Evolutionary conservation across 2,329 filamentous ascomycete genomes (phyloP), one percentile per base, ranked within the genome.

Genomic region (Fusarium austroafricanum): DNA sequence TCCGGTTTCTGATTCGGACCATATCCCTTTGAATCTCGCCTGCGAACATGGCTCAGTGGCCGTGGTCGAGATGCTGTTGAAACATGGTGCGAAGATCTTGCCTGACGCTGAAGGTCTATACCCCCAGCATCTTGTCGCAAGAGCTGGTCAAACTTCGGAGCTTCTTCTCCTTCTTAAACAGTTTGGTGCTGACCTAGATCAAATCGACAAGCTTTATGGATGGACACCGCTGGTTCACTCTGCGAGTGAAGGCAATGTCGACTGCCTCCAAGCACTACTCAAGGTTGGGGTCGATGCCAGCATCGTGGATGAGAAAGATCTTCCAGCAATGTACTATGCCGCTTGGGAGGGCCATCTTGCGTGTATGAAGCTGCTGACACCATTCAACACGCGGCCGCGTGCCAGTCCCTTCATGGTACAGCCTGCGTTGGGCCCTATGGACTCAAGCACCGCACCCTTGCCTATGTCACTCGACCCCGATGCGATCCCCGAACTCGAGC

Each of bases 171-270:
- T 97, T 38, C 84, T 99, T 14, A 91, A 94, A 76, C 85, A 91
- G 50, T 94, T 96, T 74, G 94, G 94, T 2, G 95, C 94, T 21
- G 90, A 99, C 76, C 85, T 99, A 42, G 89, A 99, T 74, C 94
- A 98, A 77, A 85, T 93, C 31, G 96, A 99, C 79, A 98, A 97
- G 79, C 85, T 99, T 17, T 98, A 98, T 73, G 93, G 95, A 63
- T 99, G 96, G 96, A 98, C 96, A 3, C 94, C 96, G 0, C 84
- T 99, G 7, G 96, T 99, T 58, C 95, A 99, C 77, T 95, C 96
- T 4, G 96, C 96, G 11, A 97, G 94, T 76, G 96, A 99, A 81
- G 96, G 96, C 21, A 96, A 97, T 76, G 91, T 97, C 2, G 89
- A 92, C 26, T 97, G 94, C 75, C 83, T 99, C 42, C 88, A 93